Percentiles rank a stretch among this genome's conserved stretches.
These are phyloP conservation scores for Collybiopsis luxurians DNA, from an alignment of 768 basidiomycete genomes.

Conservation along the genomic window DNA sequence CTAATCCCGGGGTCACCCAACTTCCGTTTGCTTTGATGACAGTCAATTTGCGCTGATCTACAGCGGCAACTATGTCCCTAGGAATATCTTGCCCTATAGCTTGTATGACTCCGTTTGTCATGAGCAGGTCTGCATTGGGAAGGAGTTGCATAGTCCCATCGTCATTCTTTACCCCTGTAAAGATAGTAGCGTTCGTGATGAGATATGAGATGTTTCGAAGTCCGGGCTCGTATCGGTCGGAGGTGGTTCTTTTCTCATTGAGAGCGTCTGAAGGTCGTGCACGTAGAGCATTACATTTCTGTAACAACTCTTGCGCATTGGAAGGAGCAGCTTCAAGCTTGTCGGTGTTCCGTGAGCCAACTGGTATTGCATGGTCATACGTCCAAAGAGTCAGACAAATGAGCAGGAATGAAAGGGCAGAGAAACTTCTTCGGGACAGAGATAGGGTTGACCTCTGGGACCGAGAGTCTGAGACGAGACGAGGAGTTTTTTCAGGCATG, in stretches of 20 bases:
- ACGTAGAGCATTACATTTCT: slow-evolving; percentile 52
- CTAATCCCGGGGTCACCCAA: slow-evolving; percentile 68
- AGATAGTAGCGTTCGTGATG: slow-evolving; percentile 69
- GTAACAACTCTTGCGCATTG: slow-evolving; percentile 31
- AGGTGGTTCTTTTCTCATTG: slow-evolving; percentile 36
- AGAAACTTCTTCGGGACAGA: not conserved
- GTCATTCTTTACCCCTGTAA: slow-evolving; percentile 57
- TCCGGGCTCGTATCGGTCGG: slow-evolving; percentile 66
- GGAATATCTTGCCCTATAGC: slow-evolving; percentile 52
- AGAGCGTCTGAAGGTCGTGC: slow-evolving; percentile 41
- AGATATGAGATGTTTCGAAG: slow-evolving; percentile 52
- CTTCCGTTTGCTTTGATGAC: slow-evolving; percentile 59
- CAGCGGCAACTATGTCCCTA: slow-evolving; percentile 22
- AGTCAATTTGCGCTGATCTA: slow-evolving; percentile 34
- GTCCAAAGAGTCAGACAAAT: not conserved
- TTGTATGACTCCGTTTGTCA: slow-evolving; percentile 65
- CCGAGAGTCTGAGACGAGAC: not conserved
- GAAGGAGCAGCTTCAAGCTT: slow-evolving; percentile 15
- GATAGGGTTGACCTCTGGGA: not conserved
- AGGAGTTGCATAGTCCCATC: slow-evolving; percentile 46
- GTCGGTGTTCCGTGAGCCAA: not conserved
- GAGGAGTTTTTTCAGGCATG: slow-evolving; percentile 1
- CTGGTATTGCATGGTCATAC: not conserved
- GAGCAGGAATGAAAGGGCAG: not conserved
- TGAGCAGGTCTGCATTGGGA: slow-evolving; percentile 52